Evolutionary conservation across 164 flowering plant genomes (phyloP), one percentile per base, ranked within the genome.

Genomic region (Houttuynia cordata): DNA sequence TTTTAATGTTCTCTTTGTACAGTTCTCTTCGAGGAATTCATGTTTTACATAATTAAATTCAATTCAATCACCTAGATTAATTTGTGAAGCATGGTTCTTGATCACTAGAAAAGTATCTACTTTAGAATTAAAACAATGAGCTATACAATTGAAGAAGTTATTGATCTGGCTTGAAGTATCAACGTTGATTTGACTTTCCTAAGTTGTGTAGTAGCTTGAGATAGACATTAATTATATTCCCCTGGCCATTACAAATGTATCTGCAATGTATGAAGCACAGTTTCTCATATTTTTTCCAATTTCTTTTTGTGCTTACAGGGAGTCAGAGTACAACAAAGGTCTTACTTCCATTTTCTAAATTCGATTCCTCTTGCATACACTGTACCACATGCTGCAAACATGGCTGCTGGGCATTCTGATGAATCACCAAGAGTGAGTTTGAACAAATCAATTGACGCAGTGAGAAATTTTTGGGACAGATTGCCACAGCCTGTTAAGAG

Each of bases 401-500:
- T 81, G 82, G 61, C 81, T 55, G 78, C 79, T 37, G 84, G 81
- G 51, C 70, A 78, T 34, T 75, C 88, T 24, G 83, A 70, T 71
- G 91, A 75, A 51, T 76, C 77, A 8, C 61, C 57, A 64, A 83
- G 76, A 51, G 14, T 78, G 23, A 75, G 72, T 58, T 51, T 84
- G 30, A 78, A 73, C n/a, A 57, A 68, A 54, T 53, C 76, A 40
- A 54, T 77, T 66, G 80, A 74, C 51, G 73, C 66, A 58, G 78
- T 77, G 8, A 66, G 67, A 66, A 70, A 68, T 15, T 15, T 76
- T 20, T 91, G 91, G 94, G 83, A 85, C 60, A 74, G 60, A 72
- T 67, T 78, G 53, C 98, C 96, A 21, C 70, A 80, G 61, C 88
- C 94, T n/a, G 81, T 91, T 57, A 88, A 85, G 75, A 78, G 52